Base-by-base conservation (phyloP, 106 monocot genomes). In the Dendrobium chrysotoxum region DNA sequence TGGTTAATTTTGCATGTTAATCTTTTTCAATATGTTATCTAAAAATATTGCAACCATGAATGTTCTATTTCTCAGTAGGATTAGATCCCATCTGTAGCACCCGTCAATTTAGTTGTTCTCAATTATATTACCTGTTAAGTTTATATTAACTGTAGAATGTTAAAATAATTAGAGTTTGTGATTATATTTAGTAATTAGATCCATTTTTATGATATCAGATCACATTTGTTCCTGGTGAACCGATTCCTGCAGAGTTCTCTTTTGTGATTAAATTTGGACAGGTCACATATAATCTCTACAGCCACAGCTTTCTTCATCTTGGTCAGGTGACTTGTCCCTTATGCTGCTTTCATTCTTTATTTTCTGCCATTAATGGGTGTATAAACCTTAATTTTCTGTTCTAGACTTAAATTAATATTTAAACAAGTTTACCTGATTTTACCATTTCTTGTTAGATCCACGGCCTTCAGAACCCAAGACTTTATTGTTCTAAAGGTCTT, bases 251-350 rank as follows among this genome's bases (percentile, higher is more conserved):
- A 18, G 91, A 93, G 76, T 90, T 91, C 72, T 88, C 87, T 42
- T 86, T 79, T 82, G 79, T 83, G 26, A 82, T 96, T 72, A 88
- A 65, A 75, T 88, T 93, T 91, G 93, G 93, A 15, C 86, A 90
- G 82, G 70, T 42, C 46, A 85, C 81, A 23, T 93, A 96, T 83
- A 87, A 87, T 64, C 89, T 96, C 70, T 96, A 92, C 61, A 93
- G 88, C 53, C 90, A 96, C 75, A 96, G 96, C 78, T 96, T 93
- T 81, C 91, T 96, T 78, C 86, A 93, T 81, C 85, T 94, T 79
- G 96, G 96, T 71, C 96, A 94, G 96, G 96, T 96, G 86, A 83
- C 38, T 84, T 79, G 12, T 79, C 23, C 7, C n/a, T 76, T 28
- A n/a, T 75, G 21, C 75, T 75, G 31, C 0, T 18, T 72, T 72